Evolutionary conservation across 2,329 filamentous ascomycete genomes (phyloP), one percentile per base, ranked within the genome.

Genomic region (Botrytis aclada): DNA sequence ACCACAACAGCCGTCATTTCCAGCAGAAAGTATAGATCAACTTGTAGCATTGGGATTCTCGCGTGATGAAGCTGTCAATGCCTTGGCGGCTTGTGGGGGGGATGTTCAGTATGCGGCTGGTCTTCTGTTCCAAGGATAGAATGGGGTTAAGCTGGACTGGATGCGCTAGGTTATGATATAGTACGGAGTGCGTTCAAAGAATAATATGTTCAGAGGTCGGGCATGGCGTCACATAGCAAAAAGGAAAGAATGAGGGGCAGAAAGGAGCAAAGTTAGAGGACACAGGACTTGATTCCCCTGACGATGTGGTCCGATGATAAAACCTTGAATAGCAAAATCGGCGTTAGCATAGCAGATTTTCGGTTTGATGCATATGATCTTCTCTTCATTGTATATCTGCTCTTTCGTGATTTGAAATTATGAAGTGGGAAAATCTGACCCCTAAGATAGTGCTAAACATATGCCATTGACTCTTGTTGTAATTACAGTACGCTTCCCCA

Each of bases 61-160:
- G 2, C 87, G 91, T 70, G 88, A 92, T 74, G 88, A 93, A 77
- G 95, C 95, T 0, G 86, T 96, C 70, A 89, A 92, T 74, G 94
- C 95, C 3, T 84, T 99, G 69, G 89, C 94, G 79, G 93, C 93
- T 43, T 93, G 93, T 25, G 90, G 90, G 32, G 95, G 96, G 32
- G 93, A 98, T 79, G 89, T 98, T 12, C 93, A 98, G 75, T 89
- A 91, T 76, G 95, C 95, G n/a, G 95, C 94, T 64, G 90, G 92
- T 66, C 86, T 97, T 75, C 87, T 98, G 70, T 93, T 90, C 77
- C 84, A 87, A 74, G 83, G 84, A 65, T 86, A 80, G 78, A 47
- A 29, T 71, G n/a, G 54, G 37, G 34, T 22, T 66, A 14, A 20
- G 20, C 18, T 7, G 18, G 22, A 20, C 43, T 37, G 47, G 16